Base-by-base conservation (phyloP, 441 rosid species). In the Biscutella laevigata region DNA sequence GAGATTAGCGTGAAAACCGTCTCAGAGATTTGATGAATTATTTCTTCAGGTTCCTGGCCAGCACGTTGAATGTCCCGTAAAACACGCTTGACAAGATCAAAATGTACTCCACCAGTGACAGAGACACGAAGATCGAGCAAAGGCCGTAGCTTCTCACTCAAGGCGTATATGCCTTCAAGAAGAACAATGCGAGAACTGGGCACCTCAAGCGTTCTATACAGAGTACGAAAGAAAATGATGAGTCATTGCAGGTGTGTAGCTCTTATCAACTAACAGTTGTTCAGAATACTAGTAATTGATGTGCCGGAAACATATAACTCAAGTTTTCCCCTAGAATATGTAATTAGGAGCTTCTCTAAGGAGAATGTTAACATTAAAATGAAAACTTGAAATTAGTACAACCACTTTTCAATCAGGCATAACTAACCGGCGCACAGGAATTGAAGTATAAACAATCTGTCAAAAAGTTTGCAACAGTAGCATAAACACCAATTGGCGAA, bases 21-120 rank as follows among this genome's bases (percentile, higher is more conserved):
- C 68, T 91, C 98, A 53, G 96, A 91, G 39, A 91, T 85, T 69
- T 88, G 98, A 59, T 88, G 98, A 69, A 91, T 88, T 20, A 88
- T 91, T 73, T 91, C 95, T 74, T 91, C 95, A 65, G 98, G 98
- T 68, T 85, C 96, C 73, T 88, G 96, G 56, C 81, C 94, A 74
- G 78, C 98, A 58, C 96, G 98, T 71, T 88, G 97, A 69, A 92
- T 92, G 67, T 88, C 99, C 25, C 95, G 76, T 59, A 92, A 72
- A 61, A 92, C 99, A 62, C 95, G 86, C 67, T 88, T 92, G 61
- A 92, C 99, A 60, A 92, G 95, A 74, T 86, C 97, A 67, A 88
- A 82, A 71, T 88, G 97, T 72, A 92, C 84, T 49, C 97, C 97
- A 46, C 97, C 99, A 11, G 97, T 92, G 51, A 92, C 80, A 59